phyloP scores from a whole-genome alignment of 179 eudicot species.

The Camellia oleifera region DNA sequence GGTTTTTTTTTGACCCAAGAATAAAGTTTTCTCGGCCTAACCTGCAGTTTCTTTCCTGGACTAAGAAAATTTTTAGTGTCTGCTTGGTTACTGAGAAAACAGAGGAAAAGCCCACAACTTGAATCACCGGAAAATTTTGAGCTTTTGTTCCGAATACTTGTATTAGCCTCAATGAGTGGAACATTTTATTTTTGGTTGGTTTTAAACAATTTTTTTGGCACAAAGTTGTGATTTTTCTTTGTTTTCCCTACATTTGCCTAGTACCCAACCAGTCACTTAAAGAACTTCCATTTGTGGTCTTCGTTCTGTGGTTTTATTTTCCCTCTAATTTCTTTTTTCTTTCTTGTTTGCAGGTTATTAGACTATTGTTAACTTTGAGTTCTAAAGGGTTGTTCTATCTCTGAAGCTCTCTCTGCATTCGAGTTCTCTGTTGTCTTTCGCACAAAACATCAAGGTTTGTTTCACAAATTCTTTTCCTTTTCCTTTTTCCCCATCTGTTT shows the following conservation, averaged over 20 bases:
- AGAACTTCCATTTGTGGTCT: too few relatives aligned
- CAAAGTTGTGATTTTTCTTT: slow-evolving; percentile 1
- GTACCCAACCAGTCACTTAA: not conserved
- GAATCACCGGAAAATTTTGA: not conserved
- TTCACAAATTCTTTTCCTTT: not conserved
- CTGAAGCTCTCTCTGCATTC: slow-evolving; percentile 21
- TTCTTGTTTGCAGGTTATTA: slow-evolving; percentile 10
- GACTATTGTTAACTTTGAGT: not conserved
- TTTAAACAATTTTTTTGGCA: not conserved
- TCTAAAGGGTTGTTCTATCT: not conserved
- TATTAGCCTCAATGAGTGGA: not conserved
- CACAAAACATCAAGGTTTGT: slow-evolving; percentile 16
- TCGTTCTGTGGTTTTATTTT: not conserved
- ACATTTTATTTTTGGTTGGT: not conserved
- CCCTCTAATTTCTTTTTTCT: not conserved
- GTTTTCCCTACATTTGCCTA: not conserved
- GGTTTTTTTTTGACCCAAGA: not conserved
- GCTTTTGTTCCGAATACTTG: not conserved
- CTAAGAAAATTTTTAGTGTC: not conserved
- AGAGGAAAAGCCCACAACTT: not conserved
- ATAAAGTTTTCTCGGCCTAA: not conserved
- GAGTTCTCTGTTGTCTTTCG: not conserved
- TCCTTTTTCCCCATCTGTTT: not conserved
- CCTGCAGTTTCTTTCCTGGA: not conserved
- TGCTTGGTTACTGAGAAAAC: slow-evolving; percentile 2